These are phyloP conservation scores for Rosa lucieae DNA, from an alignment of 306 rosid genomes.

Conservation along the genomic window DNA sequence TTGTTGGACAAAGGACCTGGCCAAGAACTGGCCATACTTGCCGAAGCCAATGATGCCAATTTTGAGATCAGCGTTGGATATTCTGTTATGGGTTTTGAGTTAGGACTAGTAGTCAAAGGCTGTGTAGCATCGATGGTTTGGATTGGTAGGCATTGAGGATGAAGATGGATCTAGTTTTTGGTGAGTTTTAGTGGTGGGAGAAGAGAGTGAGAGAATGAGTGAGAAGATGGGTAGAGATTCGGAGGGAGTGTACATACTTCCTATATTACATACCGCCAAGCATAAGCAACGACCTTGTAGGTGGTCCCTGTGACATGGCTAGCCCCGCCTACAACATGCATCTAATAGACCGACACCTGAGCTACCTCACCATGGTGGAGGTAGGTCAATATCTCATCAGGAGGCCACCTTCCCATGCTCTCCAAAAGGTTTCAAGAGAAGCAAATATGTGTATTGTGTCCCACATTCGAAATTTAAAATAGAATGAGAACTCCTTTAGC, in stretches of 20 bases:
- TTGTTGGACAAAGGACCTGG: conserved; percentile 13
- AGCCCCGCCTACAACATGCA: too few relatives aligned
- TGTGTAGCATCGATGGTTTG: conserved; percentile 15
- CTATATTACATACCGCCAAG: too few relatives aligned
- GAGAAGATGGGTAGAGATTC: background rate
- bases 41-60: conserved; percentile 25
- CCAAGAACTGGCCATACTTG: conserved; percentile 23
- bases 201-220: background rate
- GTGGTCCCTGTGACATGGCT: too few relatives aligned
- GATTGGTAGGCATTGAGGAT: background rate
- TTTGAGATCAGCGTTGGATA: conserved; percentile 15
- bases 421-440: too few relatives aligned
- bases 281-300: too few relatives aligned
- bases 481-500: too few relatives aligned
- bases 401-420: too few relatives aligned
- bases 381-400: too few relatives aligned
- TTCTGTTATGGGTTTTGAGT: background rate
- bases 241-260: background rate
- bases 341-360: too few relatives aligned
- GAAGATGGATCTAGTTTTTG: background rate
- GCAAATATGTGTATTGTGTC: too few relatives aligned
- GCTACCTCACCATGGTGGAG: too few relatives aligned
- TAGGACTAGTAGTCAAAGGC: conserved; percentile 12
- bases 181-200: background rate
- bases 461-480: too few relatives aligned